Evolutionary conservation across 805 yeast species (phyloP).

Genomic region (Kluyveromyces dobzhanskii): DNA sequence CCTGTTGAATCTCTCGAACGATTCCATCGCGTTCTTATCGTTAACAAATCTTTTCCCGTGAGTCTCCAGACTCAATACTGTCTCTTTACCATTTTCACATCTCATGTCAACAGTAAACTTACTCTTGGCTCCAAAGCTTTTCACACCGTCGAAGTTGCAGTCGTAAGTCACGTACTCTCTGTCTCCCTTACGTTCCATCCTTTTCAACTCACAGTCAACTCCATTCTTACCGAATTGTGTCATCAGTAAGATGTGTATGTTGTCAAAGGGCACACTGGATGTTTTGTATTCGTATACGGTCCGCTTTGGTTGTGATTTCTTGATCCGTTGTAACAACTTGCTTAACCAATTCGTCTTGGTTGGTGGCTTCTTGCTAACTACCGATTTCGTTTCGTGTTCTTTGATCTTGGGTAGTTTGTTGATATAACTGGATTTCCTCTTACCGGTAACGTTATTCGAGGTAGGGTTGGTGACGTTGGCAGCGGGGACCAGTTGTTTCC

Average conservation of each 20-base stretch:
- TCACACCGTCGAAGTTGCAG: slow-evolving; percentile 22
- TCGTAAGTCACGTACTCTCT: slow-evolving; percentile 22
- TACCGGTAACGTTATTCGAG: neutral
- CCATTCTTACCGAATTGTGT: slow-evolving; percentile 21
- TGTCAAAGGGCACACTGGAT: slow-evolving; percentile 20
- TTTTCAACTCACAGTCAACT: slow-evolving; percentile 19
- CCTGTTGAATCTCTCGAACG: slow-evolving; percentile 18
- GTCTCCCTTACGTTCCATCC: slow-evolving; percentile 12
- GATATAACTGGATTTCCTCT: neutral
- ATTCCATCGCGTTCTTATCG: slow-evolving; percentile 8
- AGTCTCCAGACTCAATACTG: slow-evolving; percentile 16
- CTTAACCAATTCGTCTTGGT: slow-evolving; percentile 18
- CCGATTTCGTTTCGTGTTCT: neutral
- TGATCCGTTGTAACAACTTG: slow-evolving; percentile 18
- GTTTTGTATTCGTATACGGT: slow-evolving; percentile 17
- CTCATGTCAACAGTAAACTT: slow-evolving; percentile 18
- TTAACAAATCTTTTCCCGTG: neutral
- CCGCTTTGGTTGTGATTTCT: slow-evolving; percentile 5
- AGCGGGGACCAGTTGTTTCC: neutral
- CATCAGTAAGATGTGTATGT: slow-evolving; percentile 20
- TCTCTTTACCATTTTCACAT: slow-evolving; percentile 11
- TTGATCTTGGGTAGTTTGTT: neutral
- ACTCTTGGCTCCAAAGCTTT: slow-evolving; percentile 7
- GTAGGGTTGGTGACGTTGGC: neutral
- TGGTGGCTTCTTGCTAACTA: neutral